Evolutionary conservation across 345 rosid genomes (phyloP).

Genomic region (Populus simonii): DNA sequence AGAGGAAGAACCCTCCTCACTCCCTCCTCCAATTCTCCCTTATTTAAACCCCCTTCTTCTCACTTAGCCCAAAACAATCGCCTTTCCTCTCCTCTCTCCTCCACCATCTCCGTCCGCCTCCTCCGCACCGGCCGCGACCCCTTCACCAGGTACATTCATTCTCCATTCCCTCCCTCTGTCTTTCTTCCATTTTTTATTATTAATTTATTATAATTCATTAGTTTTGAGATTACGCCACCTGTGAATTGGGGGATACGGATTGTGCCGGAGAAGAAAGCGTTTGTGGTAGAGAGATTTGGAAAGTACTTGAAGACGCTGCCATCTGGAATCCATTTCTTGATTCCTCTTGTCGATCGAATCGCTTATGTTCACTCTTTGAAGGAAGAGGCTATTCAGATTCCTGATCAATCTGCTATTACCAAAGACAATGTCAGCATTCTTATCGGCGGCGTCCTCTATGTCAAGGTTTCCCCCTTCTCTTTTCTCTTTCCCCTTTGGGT

Average conservation of each 20-base stretch:
- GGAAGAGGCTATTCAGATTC: constrained; percentile 91
- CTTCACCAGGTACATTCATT: constrained; percentile 26
- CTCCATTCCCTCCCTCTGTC: background rate
- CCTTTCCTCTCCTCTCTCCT: constrained; percentile 21
- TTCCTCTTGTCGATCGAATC: constrained; percentile 84
- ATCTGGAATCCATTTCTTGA: constrained; percentile 79
- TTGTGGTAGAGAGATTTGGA: constrained; percentile 84
- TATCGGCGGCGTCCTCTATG: constrained; percentile 86
- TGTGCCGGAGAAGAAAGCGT: constrained; percentile 89
- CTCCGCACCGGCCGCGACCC: constrained; percentile 48
- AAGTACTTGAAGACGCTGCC: constrained; percentile 72
- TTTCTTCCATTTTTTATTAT: background rate
- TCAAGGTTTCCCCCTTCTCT: constrained; percentile 51
- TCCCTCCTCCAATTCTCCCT: background rate
- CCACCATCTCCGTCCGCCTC: constrained; percentile 38
- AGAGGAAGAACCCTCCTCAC: background rate
- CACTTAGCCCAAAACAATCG: background rate
- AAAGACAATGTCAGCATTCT: constrained; percentile 93
- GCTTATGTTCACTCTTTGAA: constrained; percentile 95
- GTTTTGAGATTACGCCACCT: constrained; percentile 73
- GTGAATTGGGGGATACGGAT: constrained; percentile 83
- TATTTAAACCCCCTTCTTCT: background rate
- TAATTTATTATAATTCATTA: constrained; percentile 4
- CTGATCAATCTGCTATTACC: constrained; percentile 87
- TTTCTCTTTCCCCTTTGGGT: no score